Conservation (phyloP, 2,329 filamentous ascomycete species). For the Cercospora sesami region DNA sequence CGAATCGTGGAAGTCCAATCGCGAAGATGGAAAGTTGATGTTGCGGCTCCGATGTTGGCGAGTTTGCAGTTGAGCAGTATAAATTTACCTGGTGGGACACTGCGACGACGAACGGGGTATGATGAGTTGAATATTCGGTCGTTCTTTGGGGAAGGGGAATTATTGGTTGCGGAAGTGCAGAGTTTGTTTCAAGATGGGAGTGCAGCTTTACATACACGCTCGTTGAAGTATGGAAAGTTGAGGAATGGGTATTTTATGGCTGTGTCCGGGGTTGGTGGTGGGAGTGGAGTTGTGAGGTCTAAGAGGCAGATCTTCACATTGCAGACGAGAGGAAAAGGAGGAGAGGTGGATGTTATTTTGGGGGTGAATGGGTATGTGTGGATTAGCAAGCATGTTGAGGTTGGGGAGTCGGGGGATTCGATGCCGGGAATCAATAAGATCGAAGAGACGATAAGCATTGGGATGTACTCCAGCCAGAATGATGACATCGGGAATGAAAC, state of each 20-base stretch:
- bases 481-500: slow-evolving; percentile 75
- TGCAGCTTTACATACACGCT: slow-evolving; percentile 84
- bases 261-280: slow-evolving; percentile 75
- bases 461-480: slow-evolving; percentile 94
- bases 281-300: slow-evolving; percentile 76
- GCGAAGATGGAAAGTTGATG: slow-evolving; percentile 90
- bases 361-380: slow-evolving; percentile 98
- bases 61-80: slow-evolving; percentile 83
- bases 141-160: slow-evolving; percentile 95
- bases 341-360: slow-evolving; percentile 78
- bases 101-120: slow-evolving; percentile 87
- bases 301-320: slow-evolving; percentile 87
- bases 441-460: slow-evolving; percentile 81
- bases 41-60: slow-evolving; percentile 82
- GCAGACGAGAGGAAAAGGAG: slow-evolving; percentile 56
- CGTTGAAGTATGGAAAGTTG: slow-evolving; percentile 90
- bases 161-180: slow-evolving; percentile 94
- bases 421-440: slow-evolving; percentile 71
- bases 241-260: slow-evolving; percentile 87
- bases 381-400: slow-evolving; percentile 75
- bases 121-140: slow-evolving; percentile 95
- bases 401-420: slow-evolving; percentile 50
- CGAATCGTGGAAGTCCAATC: slow-evolving; percentile 94
- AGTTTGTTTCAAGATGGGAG: slow-evolving; percentile 80
- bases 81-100: slow-evolving; percentile 89